phyloP scores from a whole-genome alignment of 2,329 filamentous ascomycete genomes.

The Aspergillus eucalypticola region DNA sequence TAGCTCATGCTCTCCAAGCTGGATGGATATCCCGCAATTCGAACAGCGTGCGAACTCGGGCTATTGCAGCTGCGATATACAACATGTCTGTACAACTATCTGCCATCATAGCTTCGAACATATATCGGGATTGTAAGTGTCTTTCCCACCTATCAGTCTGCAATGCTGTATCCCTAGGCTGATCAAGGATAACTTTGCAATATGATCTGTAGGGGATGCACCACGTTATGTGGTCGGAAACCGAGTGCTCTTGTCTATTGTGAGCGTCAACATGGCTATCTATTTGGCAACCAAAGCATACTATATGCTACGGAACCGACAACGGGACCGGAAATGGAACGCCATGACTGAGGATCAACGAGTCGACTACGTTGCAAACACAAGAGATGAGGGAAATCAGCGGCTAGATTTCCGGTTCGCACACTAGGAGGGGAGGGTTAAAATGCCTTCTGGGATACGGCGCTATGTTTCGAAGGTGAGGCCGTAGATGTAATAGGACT shows the following conservation, averaged over 20 bases:
- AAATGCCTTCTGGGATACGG: neutral
- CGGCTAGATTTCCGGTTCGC: slow-evolving; percentile 40
- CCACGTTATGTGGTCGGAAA: slow-evolving; percentile 58
- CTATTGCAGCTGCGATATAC: slow-evolving; percentile 40
- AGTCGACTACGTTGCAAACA: slow-evolving; percentile 31
- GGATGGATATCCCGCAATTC: slow-evolving; percentile 43
- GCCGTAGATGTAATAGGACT: neutral
- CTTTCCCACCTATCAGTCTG: neutral
- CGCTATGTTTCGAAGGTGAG: neutral
- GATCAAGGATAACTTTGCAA: slow-evolving; percentile 32
- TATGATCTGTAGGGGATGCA: slow-evolving; percentile 47
- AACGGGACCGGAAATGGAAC: slow-evolving; percentile 33
- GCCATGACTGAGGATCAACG: slow-evolving; percentile 32
- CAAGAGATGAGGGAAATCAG: slow-evolving; percentile 36
- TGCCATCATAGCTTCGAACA: slow-evolving; percentile 38
- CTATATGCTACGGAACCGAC: slow-evolving; percentile 33
- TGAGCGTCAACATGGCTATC: slow-evolving; percentile 42
- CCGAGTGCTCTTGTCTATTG: slow-evolving; percentile 51
- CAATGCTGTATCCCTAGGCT: neutral
- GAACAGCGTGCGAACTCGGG: slow-evolving; percentile 41
- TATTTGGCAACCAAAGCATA: slow-evolving; percentile 45
- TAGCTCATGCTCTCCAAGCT: slow-evolving; percentile 56
- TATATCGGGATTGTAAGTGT: slow-evolving; percentile 34
- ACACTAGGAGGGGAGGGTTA: slow-evolving; percentile 19
- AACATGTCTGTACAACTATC: slow-evolving; percentile 43